Percentiles rank a stretch among this genome's conserved stretches.
These are phyloP conservation scores for Clitopilus passeckerianus DNA, from an alignment of 768 basidiomycete genomes.

Conservation along the genomic window DNA sequence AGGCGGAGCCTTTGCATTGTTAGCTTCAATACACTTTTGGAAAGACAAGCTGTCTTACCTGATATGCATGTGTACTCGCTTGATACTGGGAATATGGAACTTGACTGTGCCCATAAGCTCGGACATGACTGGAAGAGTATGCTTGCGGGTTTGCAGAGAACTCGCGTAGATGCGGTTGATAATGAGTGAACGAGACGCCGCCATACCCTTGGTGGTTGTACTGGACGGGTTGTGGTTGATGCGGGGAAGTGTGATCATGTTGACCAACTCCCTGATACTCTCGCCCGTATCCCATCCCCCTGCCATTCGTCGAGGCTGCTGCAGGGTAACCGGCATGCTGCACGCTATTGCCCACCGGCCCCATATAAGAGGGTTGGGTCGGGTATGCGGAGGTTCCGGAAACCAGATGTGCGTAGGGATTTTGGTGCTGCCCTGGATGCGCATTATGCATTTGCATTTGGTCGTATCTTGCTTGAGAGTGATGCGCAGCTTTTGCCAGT, in stretches of 20 bases:
- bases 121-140: not conserved
- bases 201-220: conserved; percentile 12
- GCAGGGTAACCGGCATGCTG: not conserved
- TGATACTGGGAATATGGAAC: not conserved
- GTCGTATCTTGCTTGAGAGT: not conserved
- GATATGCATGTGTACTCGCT: not conserved
- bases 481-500: conserved; percentile 7
- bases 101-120: not conserved
- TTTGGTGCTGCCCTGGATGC: conserved; percentile 6
- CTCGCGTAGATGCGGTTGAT: conserved; percentile 37
- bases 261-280: conserved; percentile 7
- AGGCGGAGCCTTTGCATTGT: not conserved
- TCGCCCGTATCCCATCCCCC: conserved; percentile 3
- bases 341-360: not conserved
- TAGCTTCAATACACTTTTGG: not conserved
- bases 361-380: conserved; percentile 8
- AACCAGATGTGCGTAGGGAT: not conserved
- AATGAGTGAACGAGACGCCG: conserved; percentile 39
- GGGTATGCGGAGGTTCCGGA: conserved; percentile 4
- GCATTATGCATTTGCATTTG: conserved; percentile 11
- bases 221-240: conserved; percentile 2
- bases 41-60: not conserved
- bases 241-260: conserved; percentile 8
- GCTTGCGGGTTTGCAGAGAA: conserved; percentile 19
- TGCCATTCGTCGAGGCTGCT: conserved; percentile 11